Conservation (phyloP, 208 protist species). For the Leishmania major region DNA sequence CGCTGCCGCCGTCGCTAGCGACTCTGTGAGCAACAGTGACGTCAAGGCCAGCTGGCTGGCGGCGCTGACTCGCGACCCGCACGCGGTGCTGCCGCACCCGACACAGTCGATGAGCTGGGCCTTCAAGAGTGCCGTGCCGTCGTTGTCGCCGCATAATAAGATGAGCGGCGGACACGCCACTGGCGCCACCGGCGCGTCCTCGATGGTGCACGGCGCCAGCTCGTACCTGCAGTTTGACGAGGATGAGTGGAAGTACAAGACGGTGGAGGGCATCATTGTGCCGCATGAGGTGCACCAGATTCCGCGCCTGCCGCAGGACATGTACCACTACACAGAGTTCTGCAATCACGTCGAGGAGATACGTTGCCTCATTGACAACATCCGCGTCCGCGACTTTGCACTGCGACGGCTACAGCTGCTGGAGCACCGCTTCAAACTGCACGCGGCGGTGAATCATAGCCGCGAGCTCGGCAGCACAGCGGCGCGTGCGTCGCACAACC, state of each 20-base stretch:
- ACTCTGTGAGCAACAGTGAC: constrained; percentile 2
- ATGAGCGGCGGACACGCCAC: neutral
- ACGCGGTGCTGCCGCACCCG: constrained; percentile 31
- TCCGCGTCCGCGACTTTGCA: constrained; percentile 82
- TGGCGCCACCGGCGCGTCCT: neutral
- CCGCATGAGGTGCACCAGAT: constrained; percentile 90
- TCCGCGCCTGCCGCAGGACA: constrained; percentile 85
- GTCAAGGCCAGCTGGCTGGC: constrained; percentile 36
- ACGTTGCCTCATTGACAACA: constrained; percentile 58
- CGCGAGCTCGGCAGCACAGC: constrained; percentile 78
- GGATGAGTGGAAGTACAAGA: constrained; percentile 92
- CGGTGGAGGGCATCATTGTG: constrained; percentile 87
- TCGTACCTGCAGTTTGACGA: constrained; percentile 64
- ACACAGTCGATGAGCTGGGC: constrained; percentile 44
- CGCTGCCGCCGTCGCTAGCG: neutral
- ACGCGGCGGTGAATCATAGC: constrained; percentile 91
- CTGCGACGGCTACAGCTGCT: constrained; percentile 88
- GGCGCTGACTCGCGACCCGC: constrained; percentile 38
- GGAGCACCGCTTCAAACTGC: constrained; percentile 92
- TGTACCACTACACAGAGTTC: constrained; percentile 88
- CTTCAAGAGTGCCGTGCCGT: constrained; percentile 32
- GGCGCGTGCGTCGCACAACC: constrained; percentile 82
- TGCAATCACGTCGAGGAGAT: constrained; percentile 79
- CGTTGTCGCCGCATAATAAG: neutral
- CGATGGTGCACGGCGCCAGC: neutral